phyloP scores from a whole-genome alignment of 202 grass and related monocot species.

The Zoysia matrella region DNA sequence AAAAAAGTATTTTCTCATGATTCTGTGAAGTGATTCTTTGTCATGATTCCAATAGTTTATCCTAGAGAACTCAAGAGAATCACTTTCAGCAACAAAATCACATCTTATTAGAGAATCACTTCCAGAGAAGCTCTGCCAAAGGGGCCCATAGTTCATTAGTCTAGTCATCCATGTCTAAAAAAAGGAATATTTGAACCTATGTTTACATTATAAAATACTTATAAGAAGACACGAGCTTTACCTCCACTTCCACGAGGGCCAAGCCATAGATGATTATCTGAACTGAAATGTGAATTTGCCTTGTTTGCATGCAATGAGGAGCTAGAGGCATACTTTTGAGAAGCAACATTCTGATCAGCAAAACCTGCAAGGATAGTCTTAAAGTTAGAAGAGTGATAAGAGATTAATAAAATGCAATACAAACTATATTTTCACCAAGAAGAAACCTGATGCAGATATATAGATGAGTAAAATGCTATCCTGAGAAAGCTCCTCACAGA shows the following conservation, averaged over 20 bases:
- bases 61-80: too few species aligned
- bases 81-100: too few species aligned
- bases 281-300: slow-evolving; percentile 47
- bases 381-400: slow-evolving; percentile 36
- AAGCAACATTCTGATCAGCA: slow-evolving; percentile 51
- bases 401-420: slow-evolving; percentile 26
- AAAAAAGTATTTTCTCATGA: too few species aligned
- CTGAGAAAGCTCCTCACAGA: slow-evolving; percentile 81
- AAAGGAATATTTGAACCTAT: slow-evolving; percentile 17
- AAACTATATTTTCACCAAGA: slow-evolving; percentile 34
- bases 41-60: too few species aligned
- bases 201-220: neutral
- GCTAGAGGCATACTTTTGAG: slow-evolving; percentile 63
- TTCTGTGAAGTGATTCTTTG: too few species aligned
- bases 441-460: slow-evolving; percentile 93
- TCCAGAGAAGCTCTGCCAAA: too few species aligned
- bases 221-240: slow-evolving; percentile 32
- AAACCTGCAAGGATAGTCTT: slow-evolving; percentile 50
- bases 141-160: neutral
- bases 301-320: slow-evolving; percentile 55
- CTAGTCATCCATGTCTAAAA: slow-evolving; percentile 26
- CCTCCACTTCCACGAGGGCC: slow-evolving; percentile 85
- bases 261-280: slow-evolving; percentile 74
- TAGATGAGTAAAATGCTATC: slow-evolving; percentile 90
- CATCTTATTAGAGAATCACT: too few species aligned